Percentiles rank a stretch among this genome's conserved stretches.
These are phyloP conservation scores for Sclerotinia trifoliorum DNA, from an alignment of 2,329 filamentous ascomycete genomes.

Conservation along the genomic window DNA sequence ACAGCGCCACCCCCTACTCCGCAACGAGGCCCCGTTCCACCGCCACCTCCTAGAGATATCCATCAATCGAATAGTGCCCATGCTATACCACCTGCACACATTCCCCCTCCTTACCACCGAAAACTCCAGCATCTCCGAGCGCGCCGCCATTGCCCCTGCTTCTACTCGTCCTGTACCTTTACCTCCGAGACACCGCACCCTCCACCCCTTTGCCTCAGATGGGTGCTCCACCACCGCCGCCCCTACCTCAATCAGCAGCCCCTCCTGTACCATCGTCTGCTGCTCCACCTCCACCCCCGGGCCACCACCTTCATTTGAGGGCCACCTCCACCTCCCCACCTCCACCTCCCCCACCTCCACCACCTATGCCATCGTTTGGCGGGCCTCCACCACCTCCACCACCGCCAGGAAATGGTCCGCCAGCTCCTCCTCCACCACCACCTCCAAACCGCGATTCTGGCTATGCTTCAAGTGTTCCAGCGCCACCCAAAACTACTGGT, in stretches of 20 bases:
- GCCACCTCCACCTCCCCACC: conserved; percentile 46
- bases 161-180: conserved; percentile 48
- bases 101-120: conserved; percentile 45
- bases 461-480: conserved; percentile 49
- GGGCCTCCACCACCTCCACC: conserved; percentile 42
- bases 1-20: conserved; percentile 73
- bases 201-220: conserved; percentile 41
- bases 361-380: conserved; percentile 38
- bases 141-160: conserved; percentile 53
- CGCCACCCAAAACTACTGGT: conserved; percentile 46
- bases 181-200: conserved; percentile 34
- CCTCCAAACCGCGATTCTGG: conserved; percentile 57
- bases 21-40: conserved; percentile 67
- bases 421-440: conserved; percentile 53
- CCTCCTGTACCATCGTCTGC: conserved; percentile 42
- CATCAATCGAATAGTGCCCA: conserved; percentile 51
- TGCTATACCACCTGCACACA: conserved; percentile 40
- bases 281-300: conserved; percentile 41
- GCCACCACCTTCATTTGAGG: conserved; percentile 39
- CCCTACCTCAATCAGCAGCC: conserved; percentile 40
- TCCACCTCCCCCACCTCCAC: conserved; percentile 49
- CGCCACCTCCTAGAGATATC: conserved; percentile 55
- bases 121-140: conserved; percentile 45
- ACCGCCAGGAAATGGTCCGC: conserved; percentile 37
- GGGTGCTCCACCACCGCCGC: conserved; percentile 42